Evolutionary conservation across 371 early-diverging fungal species (phyloP).

Genomic region (Mucor velutinosus): DNA sequence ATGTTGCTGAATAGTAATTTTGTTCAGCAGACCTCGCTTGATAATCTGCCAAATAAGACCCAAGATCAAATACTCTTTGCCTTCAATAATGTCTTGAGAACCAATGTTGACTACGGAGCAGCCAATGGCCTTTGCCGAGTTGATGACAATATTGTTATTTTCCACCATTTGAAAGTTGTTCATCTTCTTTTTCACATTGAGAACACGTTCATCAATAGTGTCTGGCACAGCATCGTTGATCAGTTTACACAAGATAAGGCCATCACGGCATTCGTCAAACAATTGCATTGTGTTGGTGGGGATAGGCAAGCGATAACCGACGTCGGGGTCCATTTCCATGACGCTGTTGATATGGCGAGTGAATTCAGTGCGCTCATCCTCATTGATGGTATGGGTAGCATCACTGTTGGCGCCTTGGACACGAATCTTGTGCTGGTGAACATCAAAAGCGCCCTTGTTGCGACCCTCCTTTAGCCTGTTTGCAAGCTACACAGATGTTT

Average conservation of each 20-base stretch:
- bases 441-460: conserved; percentile 51
- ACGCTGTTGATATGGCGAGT: conserved; percentile 87
- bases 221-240: conserved; percentile 91
- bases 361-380: conserved; percentile 92
- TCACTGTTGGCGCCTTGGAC: conserved; percentile 80
- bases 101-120: conserved; percentile 95
- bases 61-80: conserved; percentile 87
- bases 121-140: conserved; percentile 95
- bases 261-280: conserved; percentile 91
- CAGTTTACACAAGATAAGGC: conserved; percentile 88
- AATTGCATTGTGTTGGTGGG: conserved; percentile 86
- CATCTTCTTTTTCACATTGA: conserved; percentile 79
- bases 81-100: conserved; percentile 88
- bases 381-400: conserved; percentile 91
- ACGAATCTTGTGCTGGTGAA: conserved; percentile 74
- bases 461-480: conserved; percentile 63
- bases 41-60: conserved; percentile 97
- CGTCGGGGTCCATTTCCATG: conserved; percentile 74
- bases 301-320: conserved; percentile 83
- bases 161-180: conserved; percentile 90
- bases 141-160: conserved; percentile 94
- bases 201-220: conserved; percentile 95
- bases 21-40: conserved; percentile 88
- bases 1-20: conserved; percentile 91
- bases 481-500: conserved; percentile 41